Percentiles rank a stretch among this genome's conserved stretches.
Evolutionary conservation across 1,284 basidiomycete species (phyloP).

Genomic region (Stereum hirsutum): DNA sequence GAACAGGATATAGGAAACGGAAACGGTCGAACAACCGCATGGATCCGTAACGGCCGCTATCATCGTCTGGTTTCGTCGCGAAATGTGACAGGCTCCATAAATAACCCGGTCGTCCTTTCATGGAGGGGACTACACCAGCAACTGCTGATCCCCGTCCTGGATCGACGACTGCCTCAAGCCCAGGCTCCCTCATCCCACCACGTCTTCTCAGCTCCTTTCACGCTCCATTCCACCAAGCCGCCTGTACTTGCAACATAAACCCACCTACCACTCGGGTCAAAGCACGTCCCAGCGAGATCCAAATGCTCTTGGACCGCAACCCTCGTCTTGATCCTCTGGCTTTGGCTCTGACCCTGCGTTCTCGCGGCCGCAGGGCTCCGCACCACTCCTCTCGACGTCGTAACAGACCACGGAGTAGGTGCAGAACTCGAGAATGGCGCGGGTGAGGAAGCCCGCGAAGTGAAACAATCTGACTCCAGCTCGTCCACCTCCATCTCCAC

Average conservation of each 20-base stretch:
- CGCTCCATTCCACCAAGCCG: slow-evolving; percentile 29
- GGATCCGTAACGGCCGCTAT: too few species aligned
- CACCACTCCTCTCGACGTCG: not conserved
- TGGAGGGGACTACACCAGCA: too few species aligned
- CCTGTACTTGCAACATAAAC: slow-evolving; percentile 60
- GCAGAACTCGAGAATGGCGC: slow-evolving; percentile 21
- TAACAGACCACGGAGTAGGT: not conserved
- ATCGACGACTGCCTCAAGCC: slow-evolving; percentile 7
- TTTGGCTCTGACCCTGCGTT: slow-evolving; percentile 7
- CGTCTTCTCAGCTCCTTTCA: slow-evolving; percentile 11
- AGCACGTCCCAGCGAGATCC: slow-evolving; percentile 66
- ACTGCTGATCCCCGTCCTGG: not conserved
- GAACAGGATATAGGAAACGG: too few species aligned
- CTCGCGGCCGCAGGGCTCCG: slow-evolving; percentile 22
- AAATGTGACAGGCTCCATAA: too few species aligned
- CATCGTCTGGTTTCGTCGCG: too few species aligned
- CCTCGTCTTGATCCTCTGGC: slow-evolving; percentile 7
- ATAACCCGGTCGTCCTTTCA: too few species aligned
- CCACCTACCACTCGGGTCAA: slow-evolving; percentile 58
- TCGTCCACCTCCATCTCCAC: slow-evolving; percentile 12
- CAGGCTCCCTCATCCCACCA: slow-evolving; percentile 11
- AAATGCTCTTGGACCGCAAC: slow-evolving; percentile 26
- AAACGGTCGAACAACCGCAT: too few species aligned
- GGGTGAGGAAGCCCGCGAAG: slow-evolving; percentile 35
- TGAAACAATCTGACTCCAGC: slow-evolving; percentile 30